Base-by-base conservation (phyloP, 768 basidiomycete genomes). In the Astraeus odoratus region DNA sequence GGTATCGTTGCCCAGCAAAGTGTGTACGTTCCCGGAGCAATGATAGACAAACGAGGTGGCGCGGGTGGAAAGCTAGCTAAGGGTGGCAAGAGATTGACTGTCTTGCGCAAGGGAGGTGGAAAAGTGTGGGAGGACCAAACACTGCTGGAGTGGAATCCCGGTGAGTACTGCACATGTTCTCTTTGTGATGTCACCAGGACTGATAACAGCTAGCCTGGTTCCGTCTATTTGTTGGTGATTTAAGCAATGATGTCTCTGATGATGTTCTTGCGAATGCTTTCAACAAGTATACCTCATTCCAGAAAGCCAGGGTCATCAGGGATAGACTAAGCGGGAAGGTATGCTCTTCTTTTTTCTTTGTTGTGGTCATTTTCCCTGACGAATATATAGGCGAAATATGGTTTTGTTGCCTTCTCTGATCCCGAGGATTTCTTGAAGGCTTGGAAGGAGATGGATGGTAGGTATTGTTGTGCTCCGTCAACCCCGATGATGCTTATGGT, bases 391-490 rank as follows among this genome's bases (percentile, higher is more conserved):
- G 94, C 95, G 0, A 96, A 90, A 64, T 99, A 83, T 59, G 96
- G 94, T 3, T 99, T 99, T 59, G 91, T 98, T 22, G 91, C 91
- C 1, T 99, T 98, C 66, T 90, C 88, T 35, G 96, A 98, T 59
- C 96, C 96, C 0, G 96, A 99, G 67, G 96, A 99, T 63, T 97
- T 98, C 65, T 64, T 99, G 46, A 94, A 82, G 60, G 95, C 95
- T 15, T 99, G 95, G 95, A 97, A 97, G 63, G 94, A 98, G 65
- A 98, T 96, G 94, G 93, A 97, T 64, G 95, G 94, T 89, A 54
- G 27, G 86, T 61, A 1, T 34, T 31, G 3, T 41, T 25, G 1
- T 42, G 24, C 24, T 43, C 45, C 36, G 4, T 10, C 2, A 22
- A 19, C 23, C 10, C 31, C 26, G 8, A 13, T 39, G 36, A 22